phyloP scores from a whole-genome alignment of 345 rosid genomes.

The Pugionium cornutum region DNA sequence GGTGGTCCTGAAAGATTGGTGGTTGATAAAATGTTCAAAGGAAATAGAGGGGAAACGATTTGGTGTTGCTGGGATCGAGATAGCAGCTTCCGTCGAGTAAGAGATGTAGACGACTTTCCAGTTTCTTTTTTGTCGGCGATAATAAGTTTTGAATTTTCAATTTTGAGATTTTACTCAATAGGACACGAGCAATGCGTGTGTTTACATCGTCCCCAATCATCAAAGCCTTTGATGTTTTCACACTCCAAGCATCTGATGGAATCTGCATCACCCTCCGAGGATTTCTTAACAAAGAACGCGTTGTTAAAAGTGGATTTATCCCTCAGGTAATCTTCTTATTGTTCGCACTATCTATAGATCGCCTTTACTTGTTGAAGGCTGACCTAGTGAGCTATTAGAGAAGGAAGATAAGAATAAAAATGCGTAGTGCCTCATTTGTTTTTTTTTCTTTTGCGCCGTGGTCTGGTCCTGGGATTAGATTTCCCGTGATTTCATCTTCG shows the following conservation, averaged over 20 bases:
- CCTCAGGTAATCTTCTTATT: slow-evolving; percentile 47
- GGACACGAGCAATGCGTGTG: slow-evolving; percentile 53
- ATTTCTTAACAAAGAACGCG: slow-evolving; percentile 50
- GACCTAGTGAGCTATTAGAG: too few species aligned
- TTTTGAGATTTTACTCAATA: slow-evolving; percentile 8
- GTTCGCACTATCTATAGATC: neutral
- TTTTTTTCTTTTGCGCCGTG: neutral
- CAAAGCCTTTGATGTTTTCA: slow-evolving; percentile 54
- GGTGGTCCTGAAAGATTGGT: slow-evolving; percentile 76
- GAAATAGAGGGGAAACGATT: slow-evolving; percentile 57
- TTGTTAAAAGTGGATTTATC: slow-evolving; percentile 58
- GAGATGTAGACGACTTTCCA: neutral
- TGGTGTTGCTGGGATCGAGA: slow-evolving; percentile 64
- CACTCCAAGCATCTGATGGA: slow-evolving; percentile 75
- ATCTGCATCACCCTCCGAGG: slow-evolving; percentile 57
- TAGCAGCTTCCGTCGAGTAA: slow-evolving; percentile 50
- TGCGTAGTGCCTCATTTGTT: neutral
- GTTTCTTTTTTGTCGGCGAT: neutral
- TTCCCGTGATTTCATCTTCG: slow-evolving; percentile 57
- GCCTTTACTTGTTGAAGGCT: too few species aligned
- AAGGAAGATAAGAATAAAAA: too few species aligned
- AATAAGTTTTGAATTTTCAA: neutral
- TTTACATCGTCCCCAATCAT: slow-evolving; percentile 76
- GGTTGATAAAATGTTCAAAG: slow-evolving; percentile 57
- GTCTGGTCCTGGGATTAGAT: slow-evolving; percentile 45